A percentile compares a stretch with the other conserved stretches of the same genome.
Conservation (phyloP, 441 rosid species). For the Pelargonium australe region DNA sequence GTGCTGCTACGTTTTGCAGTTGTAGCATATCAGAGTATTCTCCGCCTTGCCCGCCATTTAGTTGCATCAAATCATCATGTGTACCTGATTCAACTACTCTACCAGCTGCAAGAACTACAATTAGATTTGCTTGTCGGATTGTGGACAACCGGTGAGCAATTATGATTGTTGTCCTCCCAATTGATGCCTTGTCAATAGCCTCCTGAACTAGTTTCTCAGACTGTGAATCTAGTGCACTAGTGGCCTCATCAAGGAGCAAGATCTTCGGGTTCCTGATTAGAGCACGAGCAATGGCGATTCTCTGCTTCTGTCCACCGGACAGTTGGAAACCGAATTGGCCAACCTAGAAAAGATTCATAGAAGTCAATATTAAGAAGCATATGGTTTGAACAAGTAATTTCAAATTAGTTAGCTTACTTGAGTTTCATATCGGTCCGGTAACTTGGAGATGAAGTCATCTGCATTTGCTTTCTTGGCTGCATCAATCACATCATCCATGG, state of each 20-base stretch:
- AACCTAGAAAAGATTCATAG: conserved; percentile 32
- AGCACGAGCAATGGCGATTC: conserved; percentile 67
- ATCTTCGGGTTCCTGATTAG: conserved; percentile 57
- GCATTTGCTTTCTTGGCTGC: conserved; percentile 64
- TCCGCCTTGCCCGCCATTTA: conserved; percentile 29
- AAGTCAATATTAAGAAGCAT: neutral
- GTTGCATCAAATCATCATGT: conserved; percentile 41
- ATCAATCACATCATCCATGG: conserved; percentile 44
- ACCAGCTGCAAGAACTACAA: conserved; percentile 52
- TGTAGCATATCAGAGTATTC: conserved; percentile 49
- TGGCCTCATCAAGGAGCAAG: conserved; percentile 62
- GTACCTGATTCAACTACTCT: conserved; percentile 57
- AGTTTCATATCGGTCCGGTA: conserved; percentile 62
- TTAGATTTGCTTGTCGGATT: conserved; percentile 38
- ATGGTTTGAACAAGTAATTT: neutral
- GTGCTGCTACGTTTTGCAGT: conserved; percentile 34
- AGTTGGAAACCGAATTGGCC: conserved; percentile 64
- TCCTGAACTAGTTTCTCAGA: conserved; percentile 59
- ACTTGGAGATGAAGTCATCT: conserved; percentile 58
- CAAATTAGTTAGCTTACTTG: conserved; percentile 34
- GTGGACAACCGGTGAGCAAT: conserved; percentile 63
- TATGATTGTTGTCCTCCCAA: conserved; percentile 53
- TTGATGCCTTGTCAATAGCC: conserved; percentile 54
- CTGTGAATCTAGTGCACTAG: conserved; percentile 60
- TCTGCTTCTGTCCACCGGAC: conserved; percentile 71